These are phyloP conservation scores for Metschnikowia vanudenii DNA, from an alignment of 805 yeast species.

Conservation along the genomic window DNA sequence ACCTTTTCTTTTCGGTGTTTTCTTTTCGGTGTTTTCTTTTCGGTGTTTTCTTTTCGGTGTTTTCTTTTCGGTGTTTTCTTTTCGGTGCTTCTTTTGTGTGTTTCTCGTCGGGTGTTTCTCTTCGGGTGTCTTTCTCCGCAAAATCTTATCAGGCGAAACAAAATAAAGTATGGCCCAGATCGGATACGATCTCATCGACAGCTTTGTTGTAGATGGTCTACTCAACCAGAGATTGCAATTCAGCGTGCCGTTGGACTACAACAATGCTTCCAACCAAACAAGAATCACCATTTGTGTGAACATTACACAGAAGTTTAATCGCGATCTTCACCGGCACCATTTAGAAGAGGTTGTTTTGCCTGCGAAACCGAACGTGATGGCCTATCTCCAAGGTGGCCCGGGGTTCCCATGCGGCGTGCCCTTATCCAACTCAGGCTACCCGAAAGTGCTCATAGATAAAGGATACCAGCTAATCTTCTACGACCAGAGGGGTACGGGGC, in stretches of 20 bases:
- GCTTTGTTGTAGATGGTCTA: constrained; percentile 19
- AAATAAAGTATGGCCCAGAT: neutral
- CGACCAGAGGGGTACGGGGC: constrained; percentile 65
- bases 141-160: too few relatives aligned
- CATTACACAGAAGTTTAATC: constrained; percentile 32
- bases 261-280: constrained; percentile 4
- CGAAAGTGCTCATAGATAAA: constrained; percentile 38
- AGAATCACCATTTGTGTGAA: constrained; percentile 29
- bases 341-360: constrained; percentile 24
- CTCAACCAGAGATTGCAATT: constrained; percentile 19
- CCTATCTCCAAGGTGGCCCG: constrained; percentile 55
- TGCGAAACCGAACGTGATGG: constrained; percentile 33
- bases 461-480: constrained; percentile 46
- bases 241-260: constrained; percentile 27
- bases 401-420: constrained; percentile 48
- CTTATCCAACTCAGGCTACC: constrained; percentile 31
- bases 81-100: too few relatives aligned
- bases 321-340: constrained; percentile 17
- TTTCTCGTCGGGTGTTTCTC: too few relatives aligned
- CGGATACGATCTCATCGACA: constrained; percentile 14
- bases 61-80: too few relatives aligned
- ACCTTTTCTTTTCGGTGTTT: too few relatives aligned
- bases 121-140: too few relatives aligned
- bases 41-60: too few relatives aligned
- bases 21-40: too few relatives aligned